A percentile compares a stretch with the other conserved stretches of the same genome.
Conservation (phyloP, 768 basidiomycete genomes). For the Rhizopogon roseolus region DNA sequence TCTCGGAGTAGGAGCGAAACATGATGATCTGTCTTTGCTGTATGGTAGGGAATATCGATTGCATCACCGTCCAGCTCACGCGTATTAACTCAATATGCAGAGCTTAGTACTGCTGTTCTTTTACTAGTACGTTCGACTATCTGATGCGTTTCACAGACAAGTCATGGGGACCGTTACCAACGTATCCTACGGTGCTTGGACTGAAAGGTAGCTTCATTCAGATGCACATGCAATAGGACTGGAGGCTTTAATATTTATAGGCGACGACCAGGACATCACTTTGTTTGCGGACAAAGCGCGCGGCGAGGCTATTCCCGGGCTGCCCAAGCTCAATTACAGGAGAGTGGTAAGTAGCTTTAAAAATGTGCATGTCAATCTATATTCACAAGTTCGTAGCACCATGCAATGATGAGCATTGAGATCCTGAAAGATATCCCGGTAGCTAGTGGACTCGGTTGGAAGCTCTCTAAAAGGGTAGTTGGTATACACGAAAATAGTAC, state of each 20-base stretch:
- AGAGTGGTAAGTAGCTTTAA: conserved; percentile 46
- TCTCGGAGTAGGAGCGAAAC: conserved; percentile 77
- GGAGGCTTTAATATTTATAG: conserved; percentile 18
- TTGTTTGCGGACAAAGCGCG: conserved; percentile 50
- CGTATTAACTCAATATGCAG: conserved; percentile 22
- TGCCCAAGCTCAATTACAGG: conserved; percentile 55
- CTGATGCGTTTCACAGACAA: conserved; percentile 37
- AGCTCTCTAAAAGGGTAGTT: conserved; percentile 55
- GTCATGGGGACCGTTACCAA: conserved; percentile 73
- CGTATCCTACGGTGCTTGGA: conserved; percentile 75
- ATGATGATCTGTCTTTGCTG: conserved; percentile 60
- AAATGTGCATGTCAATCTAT: not conserved
- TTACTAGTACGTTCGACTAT: not conserved
- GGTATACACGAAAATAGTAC: conserved; percentile 81
- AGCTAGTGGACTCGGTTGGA: conserved; percentile 79
- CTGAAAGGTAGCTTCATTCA: conserved; percentile 49
- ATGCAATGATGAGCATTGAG: conserved; percentile 77
- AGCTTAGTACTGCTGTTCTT: conserved; percentile 39
- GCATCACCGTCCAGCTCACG: not conserved
- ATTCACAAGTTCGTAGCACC: conserved; percentile 43
- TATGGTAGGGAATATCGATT: conserved; percentile 48
- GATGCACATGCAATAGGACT: not conserved
- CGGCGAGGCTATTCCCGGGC: conserved; percentile 46
- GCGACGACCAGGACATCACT: conserved; percentile 61
- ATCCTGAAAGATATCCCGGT: conserved; percentile 73